Base-by-base conservation (phyloP, 768 basidiomycete genomes). In the Naematelia aurantialba region DNA sequence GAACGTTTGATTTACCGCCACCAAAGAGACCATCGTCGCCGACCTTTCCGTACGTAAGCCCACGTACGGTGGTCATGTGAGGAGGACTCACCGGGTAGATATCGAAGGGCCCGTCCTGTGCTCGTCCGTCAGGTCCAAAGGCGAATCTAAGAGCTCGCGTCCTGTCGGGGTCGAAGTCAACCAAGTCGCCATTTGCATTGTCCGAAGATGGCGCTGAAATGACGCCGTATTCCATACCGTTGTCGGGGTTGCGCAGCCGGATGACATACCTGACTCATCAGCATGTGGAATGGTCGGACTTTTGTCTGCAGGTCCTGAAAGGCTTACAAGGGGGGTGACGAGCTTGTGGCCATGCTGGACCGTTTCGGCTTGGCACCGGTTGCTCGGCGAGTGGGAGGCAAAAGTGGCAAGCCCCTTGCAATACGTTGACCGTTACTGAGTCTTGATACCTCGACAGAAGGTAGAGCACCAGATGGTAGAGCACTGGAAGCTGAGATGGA, bases 31-130 rank as follows among this genome's bases (percentile, higher is more conserved):
- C 34, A 39, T 39, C 34, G 17, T 39, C 34, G 34, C 34, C 34
- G 8, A 39, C 17, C 34, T 39, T 17, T 39, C 34, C 8, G 34
- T 39, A 39, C 34, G 8, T n/a, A n/a, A n/a, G n/a, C n/a, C n/a
- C n/a, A n/a, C n/a, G n/a, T n/a, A n/a, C n/a, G n/a, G n/a, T n/a
- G n/a, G n/a, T 39, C 34, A 39, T 39, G 17, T 39, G 34, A 39
- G n/a, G n/a, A n/a, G n/a, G n/a, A 47, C 46, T 47, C 19, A 47
- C 46, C 5, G 46, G 46, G 46, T 19, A 21, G 19, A 47, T 47
- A 19, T 47, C 46, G 25, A 47, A 47, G 8, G 46, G 46, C 11
- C 25, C 46, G 5, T 19, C 46, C 21, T 47, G 46, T 21, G 46
- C 46, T 26, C 19, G 8, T 17, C 34, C 34, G 17, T 39, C 34